Evolutionary conservation across 331 rosid genomes (phyloP).

Genomic region (Quercus tomentella): DNA sequence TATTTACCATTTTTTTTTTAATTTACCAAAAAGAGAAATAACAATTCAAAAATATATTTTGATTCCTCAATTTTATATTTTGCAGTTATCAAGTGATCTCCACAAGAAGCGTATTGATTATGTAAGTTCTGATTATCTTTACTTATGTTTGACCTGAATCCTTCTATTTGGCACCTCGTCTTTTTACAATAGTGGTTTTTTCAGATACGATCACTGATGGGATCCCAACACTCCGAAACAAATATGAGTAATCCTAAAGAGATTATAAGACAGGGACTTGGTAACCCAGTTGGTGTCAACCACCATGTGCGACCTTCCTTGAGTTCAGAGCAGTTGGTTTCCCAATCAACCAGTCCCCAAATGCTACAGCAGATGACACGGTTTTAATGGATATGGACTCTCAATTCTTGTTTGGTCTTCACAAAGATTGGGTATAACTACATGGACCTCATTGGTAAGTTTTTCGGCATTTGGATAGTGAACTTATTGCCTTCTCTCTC

Average conservation of each 20-base stretch:
- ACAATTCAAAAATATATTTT: constrained; percentile 7
- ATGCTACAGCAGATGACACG: constrained; percentile 80
- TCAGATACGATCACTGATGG: constrained; percentile 84
- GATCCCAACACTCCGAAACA: constrained; percentile 53
- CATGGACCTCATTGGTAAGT: constrained; percentile 41
- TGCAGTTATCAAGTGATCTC: constrained; percentile 65
- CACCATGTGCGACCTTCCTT: constrained; percentile 54
- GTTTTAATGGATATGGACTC: constrained; percentile 35
- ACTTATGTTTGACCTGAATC: constrained; percentile 10
- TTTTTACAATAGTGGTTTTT: constrained; percentile 18
- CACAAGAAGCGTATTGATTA: constrained; percentile 84
- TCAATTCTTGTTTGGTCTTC: constrained; percentile 24
- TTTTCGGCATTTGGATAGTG: not conserved
- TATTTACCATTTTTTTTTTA: not conserved
- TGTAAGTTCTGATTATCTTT: constrained; percentile 45
- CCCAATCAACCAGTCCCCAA: constrained; percentile 72
- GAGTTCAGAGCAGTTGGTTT: constrained; percentile 75
- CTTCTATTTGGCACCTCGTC: constrained; percentile 5
- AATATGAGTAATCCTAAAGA: constrained; percentile 48
- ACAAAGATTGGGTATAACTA: constrained; percentile 21
- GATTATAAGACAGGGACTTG: constrained; percentile 62
- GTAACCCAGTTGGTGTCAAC: constrained; percentile 54
- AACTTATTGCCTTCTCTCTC: not conserved
- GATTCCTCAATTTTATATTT: constrained; percentile 21
- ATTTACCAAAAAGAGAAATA: not conserved